Conservation (phyloP, 768 basidiomycete species). For the Pleurotus platypus region DNA sequence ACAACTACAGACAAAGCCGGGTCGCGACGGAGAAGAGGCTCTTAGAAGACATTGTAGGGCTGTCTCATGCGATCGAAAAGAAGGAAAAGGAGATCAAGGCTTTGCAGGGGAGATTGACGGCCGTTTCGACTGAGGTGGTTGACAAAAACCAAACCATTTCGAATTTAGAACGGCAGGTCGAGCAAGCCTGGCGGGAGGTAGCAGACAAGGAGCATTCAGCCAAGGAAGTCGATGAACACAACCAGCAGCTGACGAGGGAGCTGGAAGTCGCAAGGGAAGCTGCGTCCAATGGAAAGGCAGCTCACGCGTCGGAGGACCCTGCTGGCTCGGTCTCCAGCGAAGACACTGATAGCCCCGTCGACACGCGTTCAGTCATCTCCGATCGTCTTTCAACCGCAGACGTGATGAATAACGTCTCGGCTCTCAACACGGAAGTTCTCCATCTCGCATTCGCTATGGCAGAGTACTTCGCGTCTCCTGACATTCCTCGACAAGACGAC, state of each 20-base stretch:
- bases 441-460: constrained; percentile 49
- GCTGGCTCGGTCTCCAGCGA: neutral
- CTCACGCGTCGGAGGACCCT: neutral
- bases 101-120: neutral
- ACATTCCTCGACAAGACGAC: constrained; percentile 1
- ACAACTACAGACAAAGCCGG: neutral
- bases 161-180: neutral
- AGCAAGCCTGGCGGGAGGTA: neutral
- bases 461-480: constrained; percentile 32
- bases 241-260: neutral
- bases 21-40: constrained; percentile 1
- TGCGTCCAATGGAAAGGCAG: neutral
- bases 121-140: constrained; percentile 1
- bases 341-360: neutral
- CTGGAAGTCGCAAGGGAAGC: neutral
- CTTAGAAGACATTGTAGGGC: constrained; percentile 3
- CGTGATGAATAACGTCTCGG: constrained; percentile 40
- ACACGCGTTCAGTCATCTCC: neutral
- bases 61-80: constrained; percentile 3
- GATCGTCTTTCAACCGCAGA: constrained; percentile 25
- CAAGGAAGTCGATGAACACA: neutral
- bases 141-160: neutral
- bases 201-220: constrained; percentile 1
- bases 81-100: constrained; percentile 5
- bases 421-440: constrained; percentile 46